Evolutionary conservation across 306 rosid species (phyloP), one percentile per base, ranked within the genome.

Genomic region (Notholithocarpus densiflorus): DNA sequence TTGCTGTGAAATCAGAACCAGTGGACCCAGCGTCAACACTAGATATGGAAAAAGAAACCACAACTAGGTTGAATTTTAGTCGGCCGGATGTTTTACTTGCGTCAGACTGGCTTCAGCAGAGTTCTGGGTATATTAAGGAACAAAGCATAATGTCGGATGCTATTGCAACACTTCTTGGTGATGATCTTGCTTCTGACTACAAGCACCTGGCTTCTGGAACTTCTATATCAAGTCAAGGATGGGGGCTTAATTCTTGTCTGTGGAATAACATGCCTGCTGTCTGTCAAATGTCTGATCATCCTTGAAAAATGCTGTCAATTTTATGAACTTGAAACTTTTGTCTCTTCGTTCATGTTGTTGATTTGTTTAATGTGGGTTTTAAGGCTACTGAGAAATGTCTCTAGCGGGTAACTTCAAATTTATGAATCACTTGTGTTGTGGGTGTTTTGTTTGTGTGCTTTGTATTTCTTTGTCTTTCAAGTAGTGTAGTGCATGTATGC

Each of bases 181-280:
- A 91, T 55, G 94, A 91, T 82, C 77, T 76, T 75, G 88, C 83
- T 24, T 43, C 83, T 1, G 90, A 85, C 85, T 84, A 76, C 82
- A 83, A 88, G 82, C 80, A 84, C 78, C 31, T 73, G 74, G 73
- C 75, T 51, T 23, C 78, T 52, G 95, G 84, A 71, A 84, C 81
- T 80, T 81, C 91, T 23, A 65, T 83, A 24, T 71, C 84, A 26
- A 81, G 80, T 84, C 87, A 83, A 60, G 90, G 75, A 27, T 84
- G 88, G 87, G 92, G 88, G 19, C 61, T 88, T 59, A 84, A 82
- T 84, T 85, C 88, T 31, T 87, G 88, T 73, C 59, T 78, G n/a
- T 81, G 95, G 92, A 84, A 88, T 81, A 86, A 82, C 86, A 83
- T 87, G 91, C 95, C 89, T 56, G 84, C 88, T 24, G 86, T 88